A percentile compares a stretch with the other conserved stretches of the same genome.
Evolutionary conservation across 495 filamentous ascomycete species (phyloP).

Genomic region (Penicillium flavigenum): DNA sequence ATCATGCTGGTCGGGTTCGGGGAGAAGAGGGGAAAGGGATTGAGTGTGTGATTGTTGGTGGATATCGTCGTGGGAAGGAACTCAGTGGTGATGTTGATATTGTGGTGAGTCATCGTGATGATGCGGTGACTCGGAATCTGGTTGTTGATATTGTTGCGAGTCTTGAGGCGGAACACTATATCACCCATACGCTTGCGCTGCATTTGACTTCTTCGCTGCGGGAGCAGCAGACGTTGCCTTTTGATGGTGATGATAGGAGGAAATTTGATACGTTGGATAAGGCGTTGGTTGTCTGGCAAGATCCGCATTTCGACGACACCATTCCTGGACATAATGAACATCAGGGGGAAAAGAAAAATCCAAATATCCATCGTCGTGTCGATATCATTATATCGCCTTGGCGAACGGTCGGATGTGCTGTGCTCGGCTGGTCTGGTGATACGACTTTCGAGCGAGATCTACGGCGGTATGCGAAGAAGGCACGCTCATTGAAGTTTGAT

Average conservation of each 20-base stretch:
- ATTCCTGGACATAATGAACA: not conserved
- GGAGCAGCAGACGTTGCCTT: constrained; percentile 66
- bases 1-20: constrained; percentile 57
- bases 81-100: constrained; percentile 80
- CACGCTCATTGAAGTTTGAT: constrained; percentile 79
- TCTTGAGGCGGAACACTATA: constrained; percentile 65
- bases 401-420: constrained; percentile 82
- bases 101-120: constrained; percentile 76
- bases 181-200: constrained; percentile 80
- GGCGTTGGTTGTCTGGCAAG: constrained; percentile 90
- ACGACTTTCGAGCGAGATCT: constrained; percentile 90
- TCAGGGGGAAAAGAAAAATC: constrained; percentile 47
- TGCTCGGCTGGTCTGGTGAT: constrained; percentile 85
- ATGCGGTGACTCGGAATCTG: constrained; percentile 61
- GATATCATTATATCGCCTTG: constrained; percentile 93
- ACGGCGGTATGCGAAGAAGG: constrained; percentile 72
- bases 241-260: constrained; percentile 34
- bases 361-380: constrained; percentile 78
- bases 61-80: constrained; percentile 79
- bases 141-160: constrained; percentile 64
- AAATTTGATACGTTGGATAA: constrained; percentile 85
- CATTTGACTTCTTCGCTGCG: constrained; percentile 64
- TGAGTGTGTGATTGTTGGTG: constrained; percentile 75
- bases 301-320: constrained; percentile 49
- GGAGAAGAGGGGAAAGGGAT: constrained; percentile 42